These are phyloP conservation scores for Phialophora expanda DNA, from an alignment of 2,329 filamentous ascomycete genomes.

Conservation along the genomic window DNA sequence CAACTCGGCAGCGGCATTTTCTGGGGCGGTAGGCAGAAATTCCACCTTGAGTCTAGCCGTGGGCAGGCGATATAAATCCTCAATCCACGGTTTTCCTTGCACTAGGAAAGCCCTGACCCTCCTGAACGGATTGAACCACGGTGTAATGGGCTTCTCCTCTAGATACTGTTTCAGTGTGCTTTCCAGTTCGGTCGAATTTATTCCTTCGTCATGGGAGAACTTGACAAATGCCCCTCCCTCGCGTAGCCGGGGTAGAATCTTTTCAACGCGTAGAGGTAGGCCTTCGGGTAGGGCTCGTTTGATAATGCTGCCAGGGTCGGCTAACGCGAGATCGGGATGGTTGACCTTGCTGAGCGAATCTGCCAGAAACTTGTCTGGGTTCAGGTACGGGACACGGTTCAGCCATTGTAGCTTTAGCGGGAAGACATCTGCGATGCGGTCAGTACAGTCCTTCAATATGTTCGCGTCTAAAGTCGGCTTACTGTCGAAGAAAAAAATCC, in stretches of 20 bases:
- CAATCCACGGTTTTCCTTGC: conserved; percentile 86
- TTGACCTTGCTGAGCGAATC: conserved; percentile 59
- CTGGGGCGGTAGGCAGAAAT: conserved; percentile 75
- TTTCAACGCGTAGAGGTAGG: conserved; percentile 71
- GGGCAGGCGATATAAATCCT: conserved; percentile 85
- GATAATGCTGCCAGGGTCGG: conserved; percentile 62
- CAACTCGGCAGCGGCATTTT: conserved; percentile 74
- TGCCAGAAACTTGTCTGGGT: conserved; percentile 53
- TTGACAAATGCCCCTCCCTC: conserved; percentile 95
- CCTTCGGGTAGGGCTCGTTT: conserved; percentile 67
- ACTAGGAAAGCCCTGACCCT: conserved; percentile 75
- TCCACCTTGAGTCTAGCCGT: conserved; percentile 78
- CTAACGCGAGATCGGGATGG: conserved; percentile 57
- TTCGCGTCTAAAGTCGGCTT: conserved; percentile 42
- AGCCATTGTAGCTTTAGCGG: conserved; percentile 75
- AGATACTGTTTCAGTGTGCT: conserved; percentile 67
- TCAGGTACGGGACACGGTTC: conserved; percentile 58
- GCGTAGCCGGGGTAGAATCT: conserved; percentile 82
- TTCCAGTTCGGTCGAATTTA: conserved; percentile 62
- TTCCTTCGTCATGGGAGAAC: conserved; percentile 63
- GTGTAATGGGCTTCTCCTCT: conserved; percentile 72
- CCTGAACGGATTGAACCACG: conserved; percentile 87
- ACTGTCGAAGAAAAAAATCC: conserved; percentile 90
- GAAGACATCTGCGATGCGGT: conserved; percentile 69
- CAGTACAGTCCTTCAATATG: conserved; percentile 19